Conservation (phyloP, 352 stramenopile species). For the Globisporangium spinosum region DNA sequence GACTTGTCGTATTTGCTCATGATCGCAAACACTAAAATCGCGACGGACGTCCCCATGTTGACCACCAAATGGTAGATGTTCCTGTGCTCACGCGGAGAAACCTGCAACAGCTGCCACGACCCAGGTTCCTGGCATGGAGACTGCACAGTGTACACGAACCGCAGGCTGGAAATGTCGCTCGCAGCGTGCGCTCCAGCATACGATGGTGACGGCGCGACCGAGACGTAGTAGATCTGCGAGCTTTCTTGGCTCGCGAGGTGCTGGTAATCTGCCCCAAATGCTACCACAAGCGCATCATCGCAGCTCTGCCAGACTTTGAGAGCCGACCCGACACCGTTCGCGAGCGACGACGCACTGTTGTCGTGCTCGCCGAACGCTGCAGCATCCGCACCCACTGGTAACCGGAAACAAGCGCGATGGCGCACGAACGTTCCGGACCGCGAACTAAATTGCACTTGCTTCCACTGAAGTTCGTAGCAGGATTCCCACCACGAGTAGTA, state of each 20-base stretch:
- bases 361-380: neutral
- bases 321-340: constrained; percentile 18
- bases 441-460: constrained; percentile 21
- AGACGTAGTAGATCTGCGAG: constrained; percentile 32
- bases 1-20: constrained; percentile 5
- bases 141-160: constrained; percentile 36
- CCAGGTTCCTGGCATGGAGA: constrained; percentile 28
- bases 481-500: constrained; percentile 41
- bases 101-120: constrained; percentile 48
- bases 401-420: neutral
- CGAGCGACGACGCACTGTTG: constrained; percentile 5
- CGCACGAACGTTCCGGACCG: neutral
- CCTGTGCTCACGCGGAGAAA: constrained; percentile 1
- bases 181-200: constrained; percentile 11
- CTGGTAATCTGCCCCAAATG: constrained; percentile 27
- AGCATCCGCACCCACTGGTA: constrained; percentile 2
- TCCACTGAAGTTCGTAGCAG: constrained; percentile 50
- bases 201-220: constrained; percentile 38
- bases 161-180: constrained; percentile 24
- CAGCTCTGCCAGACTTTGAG: constrained; percentile 61
- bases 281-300: constrained; percentile 45
- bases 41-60: constrained; percentile 37
- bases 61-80: constrained; percentile 45
- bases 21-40: constrained; percentile 31
- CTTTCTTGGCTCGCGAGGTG: constrained; percentile 21